A percentile compares a stretch with the other conserved stretches of the same genome.
These are phyloP conservation scores for Parietaria judaica DNA, from an alignment of 306 rosid species.

Conservation along the genomic window DNA sequence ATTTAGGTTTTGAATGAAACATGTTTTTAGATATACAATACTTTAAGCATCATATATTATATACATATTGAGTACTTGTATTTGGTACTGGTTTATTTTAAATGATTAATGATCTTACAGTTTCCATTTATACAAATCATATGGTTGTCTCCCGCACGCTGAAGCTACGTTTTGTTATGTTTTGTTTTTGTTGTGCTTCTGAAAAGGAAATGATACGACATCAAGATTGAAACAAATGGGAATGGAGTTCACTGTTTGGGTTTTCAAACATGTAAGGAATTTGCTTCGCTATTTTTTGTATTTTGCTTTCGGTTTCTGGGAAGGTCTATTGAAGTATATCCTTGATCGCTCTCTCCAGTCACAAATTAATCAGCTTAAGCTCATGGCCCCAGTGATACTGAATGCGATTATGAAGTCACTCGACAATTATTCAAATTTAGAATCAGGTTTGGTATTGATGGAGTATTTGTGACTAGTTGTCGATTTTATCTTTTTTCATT, in stretches of 20 bases:
- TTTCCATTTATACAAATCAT: too few species aligned
- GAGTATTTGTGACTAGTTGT: not conserved
- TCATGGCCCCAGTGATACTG: conserved; percentile 90
- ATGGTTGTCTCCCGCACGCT: not conserved
- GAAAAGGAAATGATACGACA: conserved; percentile 71
- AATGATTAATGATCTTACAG: too few species aligned
- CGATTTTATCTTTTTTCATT: not conserved
- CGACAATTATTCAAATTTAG: conserved; percentile 57
- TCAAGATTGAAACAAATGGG: conserved; percentile 90
- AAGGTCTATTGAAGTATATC: not conserved
- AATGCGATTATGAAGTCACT: conserved; percentile 89
- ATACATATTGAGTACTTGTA: not conserved
- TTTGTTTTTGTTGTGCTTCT: conserved; percentile 23
- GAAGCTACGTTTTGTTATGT: not conserved
- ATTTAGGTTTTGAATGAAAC: not conserved
- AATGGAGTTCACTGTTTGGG: conserved; percentile 99
- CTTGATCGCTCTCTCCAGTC: conserved; percentile 50
- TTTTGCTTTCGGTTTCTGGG: conserved; percentile 3
- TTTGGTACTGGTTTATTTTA: not conserved
- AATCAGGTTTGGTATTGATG: conserved; percentile 48
- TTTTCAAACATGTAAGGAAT: conserved; percentile 82
- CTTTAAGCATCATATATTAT: not conserved
- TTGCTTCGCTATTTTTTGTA: conserved; percentile 18
- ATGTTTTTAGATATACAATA: not conserved
- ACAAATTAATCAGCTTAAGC: conserved; percentile 68